These are phyloP conservation scores for Collariella sp. DNA, from an alignment of 495 filamentous ascomycete genomes.

Conservation along the genomic window DNA sequence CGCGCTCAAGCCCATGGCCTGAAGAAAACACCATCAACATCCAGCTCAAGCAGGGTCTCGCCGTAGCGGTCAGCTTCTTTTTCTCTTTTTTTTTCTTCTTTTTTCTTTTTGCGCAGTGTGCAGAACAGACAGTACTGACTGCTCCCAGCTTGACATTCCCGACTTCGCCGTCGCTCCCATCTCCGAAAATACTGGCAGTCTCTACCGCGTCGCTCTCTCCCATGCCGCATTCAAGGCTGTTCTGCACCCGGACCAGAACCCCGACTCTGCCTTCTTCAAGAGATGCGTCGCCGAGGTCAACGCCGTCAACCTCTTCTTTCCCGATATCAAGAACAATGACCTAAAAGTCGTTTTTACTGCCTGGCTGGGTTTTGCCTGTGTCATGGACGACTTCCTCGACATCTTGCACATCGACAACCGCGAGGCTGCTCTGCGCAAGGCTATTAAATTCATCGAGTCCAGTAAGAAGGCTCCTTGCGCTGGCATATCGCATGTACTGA, in stretches of 20 bases:
- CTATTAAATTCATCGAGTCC: slow-evolving; percentile 3
- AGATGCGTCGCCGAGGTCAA: slow-evolving; percentile 12
- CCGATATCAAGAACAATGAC: slow-evolving; percentile 1
- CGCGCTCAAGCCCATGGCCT: background rate
- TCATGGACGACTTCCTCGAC: slow-evolving; percentile 18
- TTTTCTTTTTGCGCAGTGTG: background rate
- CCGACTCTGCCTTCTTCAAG: slow-evolving; percentile 7
- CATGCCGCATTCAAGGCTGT: slow-evolving; percentile 4
- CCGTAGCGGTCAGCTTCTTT: background rate
- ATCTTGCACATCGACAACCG: background rate
- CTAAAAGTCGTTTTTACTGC: slow-evolving; percentile 11
- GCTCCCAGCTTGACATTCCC: slow-evolving; percentile 1
- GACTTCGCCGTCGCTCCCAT: background rate
- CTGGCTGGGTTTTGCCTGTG: slow-evolving; percentile 16
- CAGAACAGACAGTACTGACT: no score
- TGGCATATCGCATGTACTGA: background rate
- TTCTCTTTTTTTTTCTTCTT: background rate
- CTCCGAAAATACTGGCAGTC: background rate
- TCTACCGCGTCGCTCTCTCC: background rate
- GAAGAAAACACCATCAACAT: background rate
- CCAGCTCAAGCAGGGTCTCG: slow-evolving; percentile 4
- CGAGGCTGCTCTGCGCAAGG: background rate
- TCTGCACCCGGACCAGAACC: background rate
- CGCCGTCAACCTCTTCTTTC: slow-evolving; percentile 16
- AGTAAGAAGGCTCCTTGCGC: background rate